Evolutionary conservation across 495 filamentous ascomycete species (phyloP).

Genomic region (Podospora didyma): DNA sequence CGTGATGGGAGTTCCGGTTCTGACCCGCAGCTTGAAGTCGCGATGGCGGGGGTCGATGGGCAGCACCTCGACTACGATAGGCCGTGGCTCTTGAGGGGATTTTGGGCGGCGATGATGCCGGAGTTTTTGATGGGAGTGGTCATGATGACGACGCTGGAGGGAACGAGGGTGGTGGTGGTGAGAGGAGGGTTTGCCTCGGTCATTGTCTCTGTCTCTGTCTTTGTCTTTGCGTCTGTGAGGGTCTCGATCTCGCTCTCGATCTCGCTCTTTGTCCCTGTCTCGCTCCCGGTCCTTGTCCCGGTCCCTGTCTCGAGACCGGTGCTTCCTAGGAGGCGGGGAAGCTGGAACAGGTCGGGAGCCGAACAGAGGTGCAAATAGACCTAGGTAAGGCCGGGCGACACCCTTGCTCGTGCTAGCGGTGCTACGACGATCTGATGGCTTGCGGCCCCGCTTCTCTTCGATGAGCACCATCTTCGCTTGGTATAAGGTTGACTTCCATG

Average conservation of each 20-base stretch:
- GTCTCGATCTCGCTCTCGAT: conserved; percentile 5
- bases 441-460: conserved; percentile 7
- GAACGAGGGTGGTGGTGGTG: neutral
- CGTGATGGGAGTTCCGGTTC: neutral
- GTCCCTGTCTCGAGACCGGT: neutral
- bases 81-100: neutral
- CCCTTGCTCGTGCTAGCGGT: conserved; percentile 8
- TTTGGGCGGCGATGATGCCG: neutral
- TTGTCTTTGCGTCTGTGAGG: neutral
- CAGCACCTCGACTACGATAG: conserved; percentile 14
- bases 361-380: neutral
- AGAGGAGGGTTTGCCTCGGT: neutral
- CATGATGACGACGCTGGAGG: neutral
- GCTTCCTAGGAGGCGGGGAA: neutral
- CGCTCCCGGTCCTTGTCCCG: conserved; percentile 4
- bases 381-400: neutral
- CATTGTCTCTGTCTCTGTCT: neutral
- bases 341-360: conserved; percentile 1
- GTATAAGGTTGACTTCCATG: conserved; percentile 1
- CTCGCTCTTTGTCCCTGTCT: conserved; percentile 2
- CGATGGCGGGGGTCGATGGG: conserved; percentile 10
- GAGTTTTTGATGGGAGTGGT: neutral
- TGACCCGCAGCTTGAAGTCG: conserved; percentile 1
- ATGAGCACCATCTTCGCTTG: conserved; percentile 2
- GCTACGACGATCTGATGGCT: neutral